Percentiles rank a stretch among this genome's conserved stretches.
These are phyloP conservation scores for Pseudocercospora macadamiae DNA, from an alignment of 2,329 filamentous ascomycete genomes.

Conservation along the genomic window DNA sequence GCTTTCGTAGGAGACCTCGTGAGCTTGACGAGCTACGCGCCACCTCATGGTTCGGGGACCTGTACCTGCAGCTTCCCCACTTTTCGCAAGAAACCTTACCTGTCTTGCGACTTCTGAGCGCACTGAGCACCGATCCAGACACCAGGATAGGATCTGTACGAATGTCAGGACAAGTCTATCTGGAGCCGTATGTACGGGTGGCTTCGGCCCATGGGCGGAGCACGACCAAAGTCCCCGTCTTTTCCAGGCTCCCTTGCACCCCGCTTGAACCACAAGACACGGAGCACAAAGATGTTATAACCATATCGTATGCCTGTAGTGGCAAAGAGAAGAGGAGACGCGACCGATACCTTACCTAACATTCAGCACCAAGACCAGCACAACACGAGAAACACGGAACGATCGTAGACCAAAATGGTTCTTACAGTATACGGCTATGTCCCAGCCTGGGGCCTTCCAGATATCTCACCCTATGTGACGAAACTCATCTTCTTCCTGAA, in stretches of 20 bases:
- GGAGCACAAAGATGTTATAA: background rate
- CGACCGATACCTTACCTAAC: too few relatives aligned
- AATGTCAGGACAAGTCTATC: background rate
- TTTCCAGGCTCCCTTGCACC: background rate
- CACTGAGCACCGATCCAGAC: background rate
- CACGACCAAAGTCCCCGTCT: background rate
- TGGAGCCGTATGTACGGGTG: background rate
- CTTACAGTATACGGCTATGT: conserved; percentile 18
- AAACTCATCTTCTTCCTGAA: conserved; percentile 19
- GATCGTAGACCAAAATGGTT: conserved; percentile 13
- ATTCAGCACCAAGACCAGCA: background rate
- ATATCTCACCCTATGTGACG: conserved; percentile 19
- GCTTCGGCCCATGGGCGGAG: background rate
- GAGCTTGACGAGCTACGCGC: background rate
- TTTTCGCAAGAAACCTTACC: background rate
- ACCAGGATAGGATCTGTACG: background rate
- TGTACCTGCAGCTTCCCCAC: background rate
- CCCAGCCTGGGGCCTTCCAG: conserved; percentile 16
- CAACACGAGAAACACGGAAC: background rate
- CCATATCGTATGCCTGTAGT: background rate
- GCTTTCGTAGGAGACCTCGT: background rate
- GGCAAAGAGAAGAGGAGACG: too few relatives aligned
- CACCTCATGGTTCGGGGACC: background rate
- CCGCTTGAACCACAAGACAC: background rate
- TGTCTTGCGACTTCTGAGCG: background rate